These are phyloP conservation scores for Zychaea mexicana DNA, from an alignment of 371 early-diverging fungal species.

Conservation along the genomic window DNA sequence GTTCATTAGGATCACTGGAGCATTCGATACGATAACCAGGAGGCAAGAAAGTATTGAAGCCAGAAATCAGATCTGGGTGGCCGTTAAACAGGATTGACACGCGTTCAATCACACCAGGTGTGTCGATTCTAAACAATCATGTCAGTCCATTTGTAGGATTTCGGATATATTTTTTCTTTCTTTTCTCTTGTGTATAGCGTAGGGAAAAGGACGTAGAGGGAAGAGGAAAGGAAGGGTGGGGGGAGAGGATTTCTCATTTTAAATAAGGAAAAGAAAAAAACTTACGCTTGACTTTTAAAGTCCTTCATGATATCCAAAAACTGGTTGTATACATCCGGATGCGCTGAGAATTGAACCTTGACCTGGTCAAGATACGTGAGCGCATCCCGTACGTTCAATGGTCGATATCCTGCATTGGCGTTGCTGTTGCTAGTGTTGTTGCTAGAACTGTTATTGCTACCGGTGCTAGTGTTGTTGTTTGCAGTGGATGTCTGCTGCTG, in stretches of 20 bases:
- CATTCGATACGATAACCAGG: constrained; percentile 97
- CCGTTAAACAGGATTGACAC: constrained; percentile 95
- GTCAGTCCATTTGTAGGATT: no score
- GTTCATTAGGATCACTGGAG: constrained; percentile 73
- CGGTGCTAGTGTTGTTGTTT: not conserved
- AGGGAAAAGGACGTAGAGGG: not conserved
- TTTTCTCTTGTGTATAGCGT: no score
- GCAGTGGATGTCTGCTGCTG: not conserved
- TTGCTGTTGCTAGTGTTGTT: not conserved
- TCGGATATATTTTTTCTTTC: no score
- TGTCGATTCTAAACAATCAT: constrained; percentile 76
- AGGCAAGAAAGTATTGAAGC: constrained; percentile 99
- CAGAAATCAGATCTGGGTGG: constrained; percentile 91
- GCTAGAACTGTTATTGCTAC: not conserved
- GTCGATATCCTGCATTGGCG: constrained; percentile 30
- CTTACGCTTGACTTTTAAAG: constrained; percentile 96
- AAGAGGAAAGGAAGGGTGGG: not conserved
- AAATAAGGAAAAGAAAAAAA: constrained; percentile 7
- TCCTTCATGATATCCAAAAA: constrained; percentile 99
- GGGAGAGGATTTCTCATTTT: no score
- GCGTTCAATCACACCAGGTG: constrained; percentile 97
- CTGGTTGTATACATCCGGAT: constrained; percentile 95
- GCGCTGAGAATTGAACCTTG: constrained; percentile 90
- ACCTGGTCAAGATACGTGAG: constrained; percentile 98
- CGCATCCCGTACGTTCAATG: constrained; percentile 86